Evolutionary conservation across 331 rosid species (phyloP), one percentile per base, ranked within the genome.

Genomic region (Saraca asoca): DNA sequence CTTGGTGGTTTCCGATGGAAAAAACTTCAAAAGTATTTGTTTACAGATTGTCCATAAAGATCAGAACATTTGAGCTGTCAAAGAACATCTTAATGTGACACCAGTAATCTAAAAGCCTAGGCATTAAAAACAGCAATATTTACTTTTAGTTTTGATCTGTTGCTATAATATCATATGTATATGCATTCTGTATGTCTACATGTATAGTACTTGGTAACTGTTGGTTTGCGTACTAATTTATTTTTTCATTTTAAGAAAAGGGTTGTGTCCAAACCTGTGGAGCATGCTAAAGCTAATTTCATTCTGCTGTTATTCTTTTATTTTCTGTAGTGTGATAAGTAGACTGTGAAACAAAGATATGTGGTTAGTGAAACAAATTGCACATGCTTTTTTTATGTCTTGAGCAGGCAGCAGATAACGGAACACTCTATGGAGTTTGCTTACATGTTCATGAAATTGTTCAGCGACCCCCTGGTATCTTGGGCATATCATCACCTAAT

Each of bases 351-450:
- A 51, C 46, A 68, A 52, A 68, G 54, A 52, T 57, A 20, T 24
- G 51, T 29, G 82, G 75, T 71, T 64, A 48, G 70, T 82, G 56
- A 79, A 79, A 68, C 70, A 55, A 42, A 64, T 42, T 19, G 12
- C 69, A 45, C 70, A 70, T 74, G 35, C 64, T 51, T 49, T 24
- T n/a, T 24, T 41, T 18, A 48, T 74, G 9, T 35, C 49, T 81
- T 77, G 78, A 67, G 77, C 86, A 93, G 98, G 95, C 83, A 70
- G 87, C 87, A 60, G 87, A 86, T 75, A 88, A 75, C 69, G 76
- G 91, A 58, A 84, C 96, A 63, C 95, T 93, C 51, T 93, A 90
- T 81, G 98, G 97, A 79, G 95, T 93, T 79, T 90, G 98, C 79
- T 81, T 93, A 54, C 97, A 93, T 67, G 96, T 93, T 57, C 80